These are phyloP conservation scores for Paramarasmius palmivorus DNA, from an alignment of 1,284 basidiomycete genomes.

Conservation along the genomic window DNA sequence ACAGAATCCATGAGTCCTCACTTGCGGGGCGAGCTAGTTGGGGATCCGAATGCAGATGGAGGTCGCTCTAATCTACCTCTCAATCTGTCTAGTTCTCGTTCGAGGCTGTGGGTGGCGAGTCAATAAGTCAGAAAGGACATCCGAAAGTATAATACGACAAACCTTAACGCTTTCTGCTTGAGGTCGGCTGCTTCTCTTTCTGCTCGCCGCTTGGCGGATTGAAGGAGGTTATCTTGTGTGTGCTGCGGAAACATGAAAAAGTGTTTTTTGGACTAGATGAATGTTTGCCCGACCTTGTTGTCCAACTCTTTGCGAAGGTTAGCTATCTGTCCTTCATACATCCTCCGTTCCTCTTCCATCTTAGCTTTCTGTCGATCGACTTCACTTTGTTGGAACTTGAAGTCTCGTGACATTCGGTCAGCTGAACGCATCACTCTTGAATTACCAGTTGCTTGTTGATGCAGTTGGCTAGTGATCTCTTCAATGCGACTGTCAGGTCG, in stretches of 20 bases:
- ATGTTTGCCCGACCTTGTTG: conserved; percentile 43
- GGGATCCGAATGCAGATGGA: conserved; percentile 27
- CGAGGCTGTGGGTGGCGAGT: conserved; percentile 44
- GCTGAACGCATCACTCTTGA: conserved; percentile 48
- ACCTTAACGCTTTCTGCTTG: conserved; percentile 72
- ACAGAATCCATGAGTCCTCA: conserved; percentile 6
- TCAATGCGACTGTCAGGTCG: conserved; percentile 70
- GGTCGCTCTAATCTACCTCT: conserved; percentile 62
- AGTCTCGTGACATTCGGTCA: conserved; percentile 55
- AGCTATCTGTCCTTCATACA: conserved; percentile 57
- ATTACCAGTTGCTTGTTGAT: conserved; percentile 47
- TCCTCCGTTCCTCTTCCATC: conserved; percentile 64
- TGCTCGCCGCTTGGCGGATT: conserved; percentile 70
- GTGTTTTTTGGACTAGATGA: conserved; percentile 8
- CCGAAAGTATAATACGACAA: conserved; percentile 23
- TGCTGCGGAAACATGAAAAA: conserved; percentile 44
- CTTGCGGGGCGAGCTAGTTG: conserved; percentile 33
- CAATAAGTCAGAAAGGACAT: conserved; percentile 8
- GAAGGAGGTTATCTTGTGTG: conserved; percentile 66
- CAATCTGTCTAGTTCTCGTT: conserved; percentile 69
- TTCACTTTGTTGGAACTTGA: conserved; percentile 56
- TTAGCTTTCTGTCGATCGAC: conserved; percentile 58
- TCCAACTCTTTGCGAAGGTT: conserved; percentile 61
- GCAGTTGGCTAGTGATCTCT: conserved; percentile 67
- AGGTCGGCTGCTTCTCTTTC: conserved; percentile 75